These are phyloP conservation scores for Scleromitrula shiraiana DNA, from an alignment of 2,329 filamentous ascomycete species.

Conservation along the genomic window DNA sequence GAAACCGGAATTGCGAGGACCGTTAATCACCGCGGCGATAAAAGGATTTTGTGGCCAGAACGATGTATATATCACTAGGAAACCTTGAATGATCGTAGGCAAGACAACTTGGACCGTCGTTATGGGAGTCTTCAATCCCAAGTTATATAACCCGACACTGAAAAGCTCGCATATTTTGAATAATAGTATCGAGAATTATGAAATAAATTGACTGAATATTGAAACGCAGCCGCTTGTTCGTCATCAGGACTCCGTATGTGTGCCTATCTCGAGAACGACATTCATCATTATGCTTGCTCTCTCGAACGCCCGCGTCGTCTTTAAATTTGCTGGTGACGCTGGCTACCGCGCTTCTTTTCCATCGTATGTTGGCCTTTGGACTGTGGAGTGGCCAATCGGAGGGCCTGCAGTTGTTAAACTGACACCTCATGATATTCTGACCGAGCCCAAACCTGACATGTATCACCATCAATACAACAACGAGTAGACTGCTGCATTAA, in stretches of 20 bases:
- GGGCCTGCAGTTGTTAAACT: slow-evolving; percentile 12
- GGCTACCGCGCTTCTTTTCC: slow-evolving; percentile 30
- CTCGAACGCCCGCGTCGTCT: slow-evolving; percentile 27
- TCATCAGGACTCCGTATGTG: background rate
- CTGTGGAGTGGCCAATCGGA: slow-evolving; percentile 31
- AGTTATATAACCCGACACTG: background rate
- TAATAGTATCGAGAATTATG: background rate
- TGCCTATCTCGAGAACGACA: background rate
- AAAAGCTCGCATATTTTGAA: background rate
- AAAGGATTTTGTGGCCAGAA: background rate
- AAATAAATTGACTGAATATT: background rate
- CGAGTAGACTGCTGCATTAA: slow-evolving; percentile 22
- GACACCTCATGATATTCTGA: slow-evolving; percentile 17
- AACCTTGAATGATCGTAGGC: background rate
- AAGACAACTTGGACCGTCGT: background rate
- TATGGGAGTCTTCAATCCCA: background rate
- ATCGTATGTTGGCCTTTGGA: slow-evolving; percentile 30
- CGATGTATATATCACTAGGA: background rate
- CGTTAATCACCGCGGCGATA: background rate
- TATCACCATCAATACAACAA: slow-evolving; percentile 16
- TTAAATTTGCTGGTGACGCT: slow-evolving; percentile 28
- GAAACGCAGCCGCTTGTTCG: background rate
- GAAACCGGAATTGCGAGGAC: background rate
- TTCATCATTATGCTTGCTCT: slow-evolving; percentile 3
- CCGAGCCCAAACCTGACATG: slow-evolving; percentile 12